Evolutionary conservation across 129 eudicot species (phyloP).

Genomic region (Flaveria trinervia): DNA sequence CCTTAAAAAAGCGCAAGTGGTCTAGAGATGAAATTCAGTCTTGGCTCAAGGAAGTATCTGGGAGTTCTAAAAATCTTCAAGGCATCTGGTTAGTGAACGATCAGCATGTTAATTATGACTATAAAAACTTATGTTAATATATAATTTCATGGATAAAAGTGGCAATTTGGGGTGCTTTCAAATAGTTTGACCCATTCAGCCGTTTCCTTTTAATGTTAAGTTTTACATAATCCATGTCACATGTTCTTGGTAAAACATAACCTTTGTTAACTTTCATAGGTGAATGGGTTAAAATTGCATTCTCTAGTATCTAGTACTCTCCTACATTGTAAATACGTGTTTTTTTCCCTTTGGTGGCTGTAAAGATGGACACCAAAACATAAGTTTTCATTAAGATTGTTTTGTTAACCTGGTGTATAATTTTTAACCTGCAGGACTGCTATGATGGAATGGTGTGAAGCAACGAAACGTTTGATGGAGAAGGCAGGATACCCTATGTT

Average conservation of each 20-base stretch:
- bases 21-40: conserved; percentile 48
- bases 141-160: background rate
- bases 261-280: no score
- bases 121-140: background rate
- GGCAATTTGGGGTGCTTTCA: background rate
- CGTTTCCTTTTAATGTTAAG: background rate
- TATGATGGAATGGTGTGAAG: conserved; percentile 56
- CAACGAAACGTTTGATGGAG: conserved; percentile 56
- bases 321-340: background rate
- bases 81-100: conserved; percentile 50
- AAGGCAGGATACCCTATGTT: conserved; percentile 50
- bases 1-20: conserved; percentile 55
- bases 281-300: no score
- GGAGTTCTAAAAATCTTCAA: conserved; percentile 40
- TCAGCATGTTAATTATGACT: no score
- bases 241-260: background rate
- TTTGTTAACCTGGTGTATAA: conserved; percentile 22
- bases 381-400: background rate
- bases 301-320: no score
- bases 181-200: background rate
- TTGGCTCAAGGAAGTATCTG: conserved; percentile 62
- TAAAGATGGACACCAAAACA: background rate
- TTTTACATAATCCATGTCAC: background rate
- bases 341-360: background rate
- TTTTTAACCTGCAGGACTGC: conserved; percentile 52